Evolutionary conservation across 495 filamentous ascomycete genomes (phyloP).

Genomic region (Hypoxylon fragiforme): DNA sequence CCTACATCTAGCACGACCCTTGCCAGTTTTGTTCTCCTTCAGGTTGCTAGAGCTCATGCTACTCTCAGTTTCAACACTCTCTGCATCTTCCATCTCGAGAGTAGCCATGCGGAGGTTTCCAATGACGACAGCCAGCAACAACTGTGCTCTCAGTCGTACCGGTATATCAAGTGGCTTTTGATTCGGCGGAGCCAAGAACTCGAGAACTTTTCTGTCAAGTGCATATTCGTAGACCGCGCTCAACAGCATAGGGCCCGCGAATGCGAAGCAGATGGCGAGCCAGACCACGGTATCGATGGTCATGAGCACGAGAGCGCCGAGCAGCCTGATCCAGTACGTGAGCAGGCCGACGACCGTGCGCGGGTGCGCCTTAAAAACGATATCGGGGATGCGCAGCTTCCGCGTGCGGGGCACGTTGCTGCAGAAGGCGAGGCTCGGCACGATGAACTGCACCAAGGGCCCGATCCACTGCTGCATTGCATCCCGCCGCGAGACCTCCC

Average conservation of each 20-base stretch:
- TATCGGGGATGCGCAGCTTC: slow-evolving; percentile 36
- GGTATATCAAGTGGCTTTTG: slow-evolving; percentile 21
- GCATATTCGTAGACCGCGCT: slow-evolving; percentile 46
- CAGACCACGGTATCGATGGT: slow-evolving; percentile 42
- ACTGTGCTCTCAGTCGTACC: slow-evolving; percentile 29
- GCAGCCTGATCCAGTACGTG: slow-evolving; percentile 33
- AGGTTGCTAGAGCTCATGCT: slow-evolving; percentile 8
- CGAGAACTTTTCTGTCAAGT: slow-evolving; percentile 40
- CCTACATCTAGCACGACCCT: slow-evolving; percentile 2
- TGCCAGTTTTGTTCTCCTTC: slow-evolving; percentile 6
- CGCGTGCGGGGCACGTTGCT: slow-evolving; percentile 37
- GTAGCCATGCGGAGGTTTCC: slow-evolving; percentile 42
- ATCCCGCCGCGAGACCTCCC: slow-evolving; percentile 26
- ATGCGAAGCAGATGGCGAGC: slow-evolving; percentile 43
- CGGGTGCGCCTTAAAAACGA: slow-evolving; percentile 30
- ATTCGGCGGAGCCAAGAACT: slow-evolving; percentile 28
- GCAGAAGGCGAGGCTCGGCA: slow-evolving; percentile 39
- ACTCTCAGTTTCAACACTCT: slow-evolving; percentile 1
- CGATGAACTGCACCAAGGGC: slow-evolving; percentile 40
- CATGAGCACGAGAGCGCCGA: slow-evolving; percentile 34
- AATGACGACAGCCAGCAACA: slow-evolving; percentile 37
- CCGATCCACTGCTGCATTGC: slow-evolving; percentile 36
- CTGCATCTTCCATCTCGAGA: slow-evolving; percentile 21
- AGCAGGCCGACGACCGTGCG: slow-evolving; percentile 22
- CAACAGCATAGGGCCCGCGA: slow-evolving; percentile 45